Conservation (phyloP, 176 grass and related monocot genomes). For the Olyra latifolia region DNA sequence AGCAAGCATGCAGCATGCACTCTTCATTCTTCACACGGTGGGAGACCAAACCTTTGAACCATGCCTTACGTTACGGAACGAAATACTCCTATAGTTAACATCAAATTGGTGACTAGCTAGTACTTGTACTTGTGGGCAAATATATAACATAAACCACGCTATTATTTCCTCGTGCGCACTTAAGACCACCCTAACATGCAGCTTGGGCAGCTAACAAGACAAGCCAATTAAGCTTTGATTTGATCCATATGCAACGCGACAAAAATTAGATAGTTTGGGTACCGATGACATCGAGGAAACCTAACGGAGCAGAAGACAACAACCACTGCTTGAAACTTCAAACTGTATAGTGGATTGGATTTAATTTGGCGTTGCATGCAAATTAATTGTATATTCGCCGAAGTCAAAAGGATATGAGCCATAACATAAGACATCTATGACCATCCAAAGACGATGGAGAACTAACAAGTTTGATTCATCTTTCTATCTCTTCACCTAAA, state of each 20-base stretch:
- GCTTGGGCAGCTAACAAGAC: not conserved
- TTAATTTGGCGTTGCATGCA: not conserved
- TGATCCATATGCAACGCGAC: not conserved
- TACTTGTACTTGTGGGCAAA: not conserved
- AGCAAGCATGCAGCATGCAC: not conserved
- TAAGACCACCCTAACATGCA: conserved; percentile 7
- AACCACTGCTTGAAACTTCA: not conserved
- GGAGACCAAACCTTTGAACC: not conserved
- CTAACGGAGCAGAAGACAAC: conserved; percentile 12
- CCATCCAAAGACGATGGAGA: not conserved
- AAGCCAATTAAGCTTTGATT: not conserved
- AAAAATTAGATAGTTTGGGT: conserved; percentile 34
- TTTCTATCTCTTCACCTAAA: conserved; percentile 24
- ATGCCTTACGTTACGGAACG: not conserved
- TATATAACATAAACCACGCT: too few species aligned
- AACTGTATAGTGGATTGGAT: not conserved
- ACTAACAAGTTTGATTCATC: too few species aligned
- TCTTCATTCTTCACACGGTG: not conserved
- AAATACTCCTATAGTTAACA: not conserved
- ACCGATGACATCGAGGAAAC: conserved; percentile 3
- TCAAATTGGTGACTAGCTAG: not conserved
- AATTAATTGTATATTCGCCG: not conserved
- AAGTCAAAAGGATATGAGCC: not conserved
- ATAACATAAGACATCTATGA: not conserved
- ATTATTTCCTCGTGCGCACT: not conserved